Evolutionary conservation across 2,329 filamentous ascomycete genomes (phyloP), one percentile per base, ranked within the genome.

Genomic region (Didymella segeticola): DNA sequence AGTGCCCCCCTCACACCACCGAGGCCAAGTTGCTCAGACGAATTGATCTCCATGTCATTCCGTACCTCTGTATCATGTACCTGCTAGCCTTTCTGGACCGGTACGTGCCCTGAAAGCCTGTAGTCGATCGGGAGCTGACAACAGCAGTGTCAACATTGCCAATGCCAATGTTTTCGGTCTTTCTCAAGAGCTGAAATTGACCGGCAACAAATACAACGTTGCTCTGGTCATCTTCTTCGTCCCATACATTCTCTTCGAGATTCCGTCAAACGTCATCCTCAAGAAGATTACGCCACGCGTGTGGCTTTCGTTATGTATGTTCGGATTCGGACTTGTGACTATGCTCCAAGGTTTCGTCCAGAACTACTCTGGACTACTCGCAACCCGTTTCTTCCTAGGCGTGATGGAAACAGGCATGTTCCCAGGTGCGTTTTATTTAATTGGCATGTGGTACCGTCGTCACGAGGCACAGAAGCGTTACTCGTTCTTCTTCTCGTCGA

Each of bases 401-500:
- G 53, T 83, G 1, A 79, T 79, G 51, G 80, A 78, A 47, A 72
- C 77, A 0, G 79, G 79, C 48, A 80, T 82, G 79, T 90, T 90
- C n/a, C 68, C 67, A 1, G 68, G 68, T 11, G 62, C 70, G 5
- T 83, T 89, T 69, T 89, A 92, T 68, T 78, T 93, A 7, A 86
- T 92, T 57, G 86, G 90, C 53, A 93, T 93, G 87, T 96, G 90
- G 92, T 99, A 98, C 67, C 87, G 88, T 55, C 86, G 93, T 55
- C 81, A 81, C 37, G 95, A 98, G 76, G 91, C 93, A 2, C 93
- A 98, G 76, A 91, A 91, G 68, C 87, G 95, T 25, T 97, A 93
- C 77, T 90, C 88, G 14, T 93, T 98, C 80, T 98, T 98, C 81
- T 98, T 98, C 80, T 87, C 85, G 67, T 90, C 83, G 23, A 93